Conservation (phyloP, 139 green algal species). For the Eudorina sp. region DNA sequence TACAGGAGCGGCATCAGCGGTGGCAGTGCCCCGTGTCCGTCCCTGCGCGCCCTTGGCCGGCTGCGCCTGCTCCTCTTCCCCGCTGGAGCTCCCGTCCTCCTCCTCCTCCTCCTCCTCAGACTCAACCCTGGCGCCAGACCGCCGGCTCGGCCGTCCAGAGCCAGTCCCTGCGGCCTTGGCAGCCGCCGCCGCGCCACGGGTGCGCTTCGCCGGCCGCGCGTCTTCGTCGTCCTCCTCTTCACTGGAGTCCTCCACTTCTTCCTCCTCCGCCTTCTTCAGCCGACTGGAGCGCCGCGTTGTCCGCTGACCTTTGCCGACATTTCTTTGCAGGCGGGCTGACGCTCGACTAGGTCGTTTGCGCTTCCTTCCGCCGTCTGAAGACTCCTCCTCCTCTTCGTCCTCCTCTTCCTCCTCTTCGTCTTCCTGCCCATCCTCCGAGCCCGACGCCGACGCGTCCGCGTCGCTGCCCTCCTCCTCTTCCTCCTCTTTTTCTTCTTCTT, state of each 20-base stretch:
- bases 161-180: background rate
- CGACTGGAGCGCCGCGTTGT: background rate
- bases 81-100: background rate
- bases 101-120: background rate
- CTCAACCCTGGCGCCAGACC: background rate
- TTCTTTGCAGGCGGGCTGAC: background rate
- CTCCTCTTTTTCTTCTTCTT: background rate
- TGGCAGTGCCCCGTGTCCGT: background rate
- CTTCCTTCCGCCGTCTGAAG: background rate
- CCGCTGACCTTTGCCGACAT: background rate
- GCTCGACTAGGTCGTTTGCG: background rate
- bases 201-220: background rate
- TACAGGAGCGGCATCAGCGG: background rate
- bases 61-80: background rate
- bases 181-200: background rate
- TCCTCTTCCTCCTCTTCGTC: slow-evolving; percentile 1
- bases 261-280: background rate
- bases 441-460: background rate
- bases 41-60: background rate
- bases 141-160: background rate
- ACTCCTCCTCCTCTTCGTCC: background rate
- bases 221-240: slow-evolving; percentile 21
- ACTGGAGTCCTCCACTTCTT: background rate
- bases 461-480: background rate
- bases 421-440: background rate